Percentiles rank a stretch among this genome's conserved stretches.
Evolutionary conservation across 2,329 filamentous ascomycete species (phyloP).

Genomic region (Sphaerostilbella broomeana): DNA sequence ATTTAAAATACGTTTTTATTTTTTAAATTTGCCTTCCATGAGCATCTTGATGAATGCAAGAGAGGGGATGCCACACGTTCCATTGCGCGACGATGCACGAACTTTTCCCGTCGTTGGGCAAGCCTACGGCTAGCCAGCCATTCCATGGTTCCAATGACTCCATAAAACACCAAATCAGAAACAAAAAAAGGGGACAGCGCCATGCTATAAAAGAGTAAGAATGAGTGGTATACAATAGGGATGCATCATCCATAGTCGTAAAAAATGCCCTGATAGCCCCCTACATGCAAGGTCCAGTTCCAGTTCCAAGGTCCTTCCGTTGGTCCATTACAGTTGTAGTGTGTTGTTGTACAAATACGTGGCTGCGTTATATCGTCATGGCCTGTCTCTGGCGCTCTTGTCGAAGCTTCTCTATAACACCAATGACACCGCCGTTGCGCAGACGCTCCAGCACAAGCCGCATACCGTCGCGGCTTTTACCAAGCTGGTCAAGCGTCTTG

Average conservation of each 20-base stretch:
- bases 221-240: conserved; percentile 27
- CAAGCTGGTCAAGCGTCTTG: conserved; percentile 69
- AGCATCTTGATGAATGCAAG: conserved; percentile 25
- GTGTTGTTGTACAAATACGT: not conserved
- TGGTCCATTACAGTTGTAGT: not conserved
- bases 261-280: conserved; percentile 1
- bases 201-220: conserved; percentile 27
- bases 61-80: conserved; percentile 34
- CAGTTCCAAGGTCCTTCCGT: conserved; percentile 1
- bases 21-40: conserved; percentile 18
- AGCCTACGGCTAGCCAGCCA: too few relatives aligned
- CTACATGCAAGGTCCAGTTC: conserved; percentile 4
- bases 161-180: conserved; percentile 10
- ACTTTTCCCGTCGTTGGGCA: too few relatives aligned
- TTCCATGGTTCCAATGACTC: conserved; percentile 5
- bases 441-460: conserved; percentile 68
- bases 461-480: conserved; percentile 80
- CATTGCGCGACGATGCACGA: conserved; percentile 23
- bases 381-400: conserved; percentile 33
- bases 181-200: conserved; percentile 28
- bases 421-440: conserved; percentile 51
- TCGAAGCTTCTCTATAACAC: conserved; percentile 50
- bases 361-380: conserved; percentile 10
- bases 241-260: conserved; percentile 19
- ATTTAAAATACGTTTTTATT: conserved; percentile 13